Percentiles rank a stretch among this genome's conserved stretches.
Evolutionary conservation across 176 grass and related monocot genomes (phyloP).

Genomic region (Oryza longistaminata): DNA sequence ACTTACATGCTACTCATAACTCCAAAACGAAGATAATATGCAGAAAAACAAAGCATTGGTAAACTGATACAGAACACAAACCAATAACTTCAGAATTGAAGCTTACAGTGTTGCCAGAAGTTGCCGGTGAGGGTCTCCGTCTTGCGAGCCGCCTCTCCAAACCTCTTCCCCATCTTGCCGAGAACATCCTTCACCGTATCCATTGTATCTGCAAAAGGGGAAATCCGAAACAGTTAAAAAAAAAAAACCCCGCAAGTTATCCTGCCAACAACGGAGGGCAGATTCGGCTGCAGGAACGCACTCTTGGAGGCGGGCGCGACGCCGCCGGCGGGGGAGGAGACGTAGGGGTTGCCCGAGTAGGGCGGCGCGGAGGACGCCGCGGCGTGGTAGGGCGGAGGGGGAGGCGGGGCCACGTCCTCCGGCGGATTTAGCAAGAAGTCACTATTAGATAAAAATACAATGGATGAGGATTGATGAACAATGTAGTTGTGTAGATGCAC

Average conservation of each 20-base stretch:
- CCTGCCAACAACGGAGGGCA: neutral
- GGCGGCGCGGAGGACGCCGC: constrained; percentile 49
- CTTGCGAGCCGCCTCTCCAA: constrained; percentile 83
- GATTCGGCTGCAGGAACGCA: constrained; percentile 23
- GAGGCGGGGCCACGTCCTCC: constrained; percentile 57
- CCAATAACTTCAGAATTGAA: neutral
- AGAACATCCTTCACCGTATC: constrained; percentile 81
- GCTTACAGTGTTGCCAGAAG: constrained; percentile 95
- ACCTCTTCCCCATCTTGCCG: constrained; percentile 81
- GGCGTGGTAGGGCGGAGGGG: constrained; percentile 47
- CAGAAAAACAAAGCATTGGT: neutral
- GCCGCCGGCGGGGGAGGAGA: constrained; percentile 46
- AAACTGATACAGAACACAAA: neutral
- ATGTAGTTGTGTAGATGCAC: neutral
- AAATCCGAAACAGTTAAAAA: neutral
- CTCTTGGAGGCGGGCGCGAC: constrained; percentile 54
- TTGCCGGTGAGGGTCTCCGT: constrained; percentile 88
- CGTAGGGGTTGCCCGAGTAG: constrained; percentile 69
- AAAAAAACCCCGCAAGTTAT: neutral
- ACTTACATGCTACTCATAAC: neutral
- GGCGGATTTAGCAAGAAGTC: constrained; percentile 1
- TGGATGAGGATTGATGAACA: constrained; percentile 3
- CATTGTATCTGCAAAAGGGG: constrained; percentile 60
- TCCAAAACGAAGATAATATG: neutral
- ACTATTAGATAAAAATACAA: neutral